Evolutionary conservation across 2,329 filamentous ascomycete species (phyloP).

Genomic region (Penicillium oxalicum): DNA sequence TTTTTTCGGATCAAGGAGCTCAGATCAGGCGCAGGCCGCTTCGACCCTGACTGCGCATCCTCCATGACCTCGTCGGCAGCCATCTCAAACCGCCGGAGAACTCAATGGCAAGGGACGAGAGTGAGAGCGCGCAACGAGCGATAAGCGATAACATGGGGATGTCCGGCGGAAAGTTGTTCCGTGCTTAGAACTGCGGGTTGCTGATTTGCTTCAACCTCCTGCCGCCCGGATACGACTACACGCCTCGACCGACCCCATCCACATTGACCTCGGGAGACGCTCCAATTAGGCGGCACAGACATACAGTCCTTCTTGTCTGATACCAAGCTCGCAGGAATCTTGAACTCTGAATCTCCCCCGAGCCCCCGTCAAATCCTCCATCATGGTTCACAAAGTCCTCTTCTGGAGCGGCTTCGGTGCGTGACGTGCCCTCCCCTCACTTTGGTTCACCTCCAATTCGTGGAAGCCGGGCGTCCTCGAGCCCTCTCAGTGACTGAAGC

Average conservation of each 20-base stretch:
- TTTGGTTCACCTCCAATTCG: too few species aligned
- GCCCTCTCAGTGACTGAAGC: not conserved
- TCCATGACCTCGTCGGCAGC: slow-evolving; percentile 29
- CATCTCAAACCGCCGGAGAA: slow-evolving; percentile 24
- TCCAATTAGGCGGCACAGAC: slow-evolving; percentile 8
- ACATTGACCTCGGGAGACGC: slow-evolving; percentile 14
- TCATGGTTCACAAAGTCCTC: slow-evolving; percentile 48
- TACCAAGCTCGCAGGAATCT: slow-evolving; percentile 1
- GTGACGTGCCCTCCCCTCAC: slow-evolving; percentile 28
- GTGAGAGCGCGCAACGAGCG: slow-evolving; percentile 13
- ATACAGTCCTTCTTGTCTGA: not conserved
- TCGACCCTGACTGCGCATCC: slow-evolving; percentile 23
- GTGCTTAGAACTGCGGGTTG: slow-evolving; percentile 30
- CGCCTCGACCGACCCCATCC: slow-evolving; percentile 14
- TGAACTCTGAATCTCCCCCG: slow-evolving; percentile 1
- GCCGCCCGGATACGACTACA: slow-evolving; percentile 23
- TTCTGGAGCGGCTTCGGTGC: slow-evolving; percentile 75
- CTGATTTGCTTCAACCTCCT: slow-evolving; percentile 32
- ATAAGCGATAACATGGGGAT: slow-evolving; percentile 17
- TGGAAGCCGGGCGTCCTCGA: not conserved
- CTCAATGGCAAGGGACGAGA: slow-evolving; percentile 7
- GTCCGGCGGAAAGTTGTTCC: slow-evolving; percentile 15
- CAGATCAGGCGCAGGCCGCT: slow-evolving; percentile 28
- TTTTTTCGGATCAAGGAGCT: slow-evolving; percentile 40
- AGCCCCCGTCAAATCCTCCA: slow-evolving; percentile 17